Evolutionary conservation across 805 yeast genomes (phyloP).

Genomic region (Pichia ethanolica): DNA sequence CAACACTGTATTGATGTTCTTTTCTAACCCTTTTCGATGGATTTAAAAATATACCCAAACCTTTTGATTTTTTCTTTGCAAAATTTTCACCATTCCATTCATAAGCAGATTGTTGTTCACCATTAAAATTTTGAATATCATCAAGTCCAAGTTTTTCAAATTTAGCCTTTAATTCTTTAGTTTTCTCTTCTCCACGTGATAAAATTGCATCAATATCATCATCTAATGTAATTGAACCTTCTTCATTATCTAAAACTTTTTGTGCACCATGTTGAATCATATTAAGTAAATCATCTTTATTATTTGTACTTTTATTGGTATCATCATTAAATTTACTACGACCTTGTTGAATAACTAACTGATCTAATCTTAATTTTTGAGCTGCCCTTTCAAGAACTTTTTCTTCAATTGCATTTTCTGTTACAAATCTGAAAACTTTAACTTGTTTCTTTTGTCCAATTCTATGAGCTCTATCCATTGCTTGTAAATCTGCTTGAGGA

Average conservation of each 20-base stretch:
- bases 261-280: conserved; percentile 98
- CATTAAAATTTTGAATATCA: conserved; percentile 85
- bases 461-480: conserved; percentile 97
- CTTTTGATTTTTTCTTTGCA: conserved; percentile 51
- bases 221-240: conserved; percentile 27
- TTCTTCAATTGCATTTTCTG: conserved; percentile 94
- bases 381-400: conserved; percentile 95
- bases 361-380: conserved; percentile 86
- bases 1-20: conserved; percentile 71
- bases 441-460: conserved; percentile 97
- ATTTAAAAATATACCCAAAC: conserved; percentile 54
- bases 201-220: conserved; percentile 62
- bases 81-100: conserved; percentile 94
- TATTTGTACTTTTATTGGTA: conserved; percentile 29
- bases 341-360: conserved; percentile 93
- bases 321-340: conserved; percentile 38
- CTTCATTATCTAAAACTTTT: conserved; percentile 58
- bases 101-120: conserved; percentile 69
- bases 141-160: conserved; percentile 84
- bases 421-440: conserved; percentile 82
- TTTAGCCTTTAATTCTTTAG: conserved; percentile 70
- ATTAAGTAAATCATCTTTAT: conserved; percentile 78
- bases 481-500: conserved; percentile 96
- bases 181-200: conserved; percentile 72
- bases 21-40: conserved; percentile 72